Conservation (phyloP, 192 early-diverging fungal species). For the Neocallimastix lanati region DNA sequence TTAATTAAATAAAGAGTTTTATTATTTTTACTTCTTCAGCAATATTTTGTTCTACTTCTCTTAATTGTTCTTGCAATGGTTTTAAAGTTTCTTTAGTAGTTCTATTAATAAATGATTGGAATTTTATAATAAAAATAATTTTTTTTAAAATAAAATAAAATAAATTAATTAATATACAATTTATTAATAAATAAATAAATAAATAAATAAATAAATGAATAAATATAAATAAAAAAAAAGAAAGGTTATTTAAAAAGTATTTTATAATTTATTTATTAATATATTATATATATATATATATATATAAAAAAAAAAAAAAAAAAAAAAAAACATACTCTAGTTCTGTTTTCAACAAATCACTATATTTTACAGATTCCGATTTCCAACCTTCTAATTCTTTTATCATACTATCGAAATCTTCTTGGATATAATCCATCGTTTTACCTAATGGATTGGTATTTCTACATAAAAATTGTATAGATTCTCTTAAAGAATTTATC, state of each 20-base stretch:
- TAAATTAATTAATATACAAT: no score
- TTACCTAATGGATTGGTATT: slow-evolving; percentile 32
- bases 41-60: slow-evolving; percentile 18
- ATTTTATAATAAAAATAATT: no score
- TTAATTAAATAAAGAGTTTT: no score
- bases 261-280: no score
- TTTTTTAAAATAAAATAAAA: no score
- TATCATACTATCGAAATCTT: slow-evolving; percentile 41
- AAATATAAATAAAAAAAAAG: no score
- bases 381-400: slow-evolving; percentile 31
- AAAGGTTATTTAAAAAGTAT: no score
- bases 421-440: slow-evolving; percentile 36
- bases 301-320: no score
- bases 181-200: no score
- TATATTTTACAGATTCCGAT: slow-evolving; percentile 16
- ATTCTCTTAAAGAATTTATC: slow-evolving; percentile 23
- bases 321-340: slow-evolving; percentile 2
- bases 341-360: slow-evolving; percentile 11
- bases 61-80: slow-evolving; percentile 17
- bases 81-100: slow-evolving; percentile 12
- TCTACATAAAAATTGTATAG: slow-evolving; percentile 25
- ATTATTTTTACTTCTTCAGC: slow-evolving; percentile 26
- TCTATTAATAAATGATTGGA: no score
- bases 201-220: no score
- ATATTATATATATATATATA: no score